Evolutionary conservation across 768 basidiomycete species (phyloP), one percentile per base, ranked within the genome.

Genomic region (Tulasnella sp.): DNA sequence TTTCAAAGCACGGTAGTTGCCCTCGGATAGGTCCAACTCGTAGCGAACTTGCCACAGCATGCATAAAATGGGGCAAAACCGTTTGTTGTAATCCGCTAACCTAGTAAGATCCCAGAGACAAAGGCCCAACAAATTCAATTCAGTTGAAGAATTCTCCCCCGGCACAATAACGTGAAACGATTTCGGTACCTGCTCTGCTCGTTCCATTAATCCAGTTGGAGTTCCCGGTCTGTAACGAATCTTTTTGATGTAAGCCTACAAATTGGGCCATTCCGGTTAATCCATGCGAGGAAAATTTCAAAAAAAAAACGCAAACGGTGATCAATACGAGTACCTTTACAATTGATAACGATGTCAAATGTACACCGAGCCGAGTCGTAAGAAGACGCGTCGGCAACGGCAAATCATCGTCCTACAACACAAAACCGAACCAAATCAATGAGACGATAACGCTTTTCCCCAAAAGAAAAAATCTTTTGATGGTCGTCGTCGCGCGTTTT

Each of bases 1-100:
- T 55, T 12, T 62, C 49, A 5, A 62, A 54, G 3, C 57, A 61
- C 4, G 59, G 48, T 2, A 64, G 52, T 0, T n/a, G n/a, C n/a
- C n/a, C n/a, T n/a, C n/a, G n/a, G n/a, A n/a, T n/a, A n/a, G 63
- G 62, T 3, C 65, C 65, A 28, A 56, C 55, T 22, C 53, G 34
- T 28, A 59, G 48, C 27, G 62, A 55, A 13, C 53, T 53, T 1
- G 40, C 46, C 4, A 60, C 19, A n/a, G 59, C 59, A 12, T 42
- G 24, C n/a, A 35, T n/a, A 28, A 55, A 57, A 5, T 59, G 52
- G 9, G 58, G 53, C 16, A 60, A 44, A 20, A 41, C 20, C 7
- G 41, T 48, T 20, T 37, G 31, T 31, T 59, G 58, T 13, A 58
- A 24, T 0, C 25, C 37, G 8, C 20, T 19, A 13, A 56, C 28